A percentile compares a stretch with the other conserved stretches of the same genome.
Conservation (phyloP, 257 asterid species). For the Solanum rostratum region DNA sequence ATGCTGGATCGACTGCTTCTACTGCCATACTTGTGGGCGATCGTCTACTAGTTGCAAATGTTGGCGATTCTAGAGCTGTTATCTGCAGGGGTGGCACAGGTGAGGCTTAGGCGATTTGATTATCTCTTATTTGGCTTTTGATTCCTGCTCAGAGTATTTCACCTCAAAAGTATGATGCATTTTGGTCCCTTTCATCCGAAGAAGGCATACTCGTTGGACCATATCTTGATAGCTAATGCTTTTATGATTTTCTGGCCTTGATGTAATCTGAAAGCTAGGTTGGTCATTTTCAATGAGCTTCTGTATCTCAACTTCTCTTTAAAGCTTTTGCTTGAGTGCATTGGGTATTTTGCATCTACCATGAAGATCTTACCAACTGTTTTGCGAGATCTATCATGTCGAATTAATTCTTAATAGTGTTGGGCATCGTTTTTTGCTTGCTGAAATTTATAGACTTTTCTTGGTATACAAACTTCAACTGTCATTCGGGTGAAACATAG, state of each 20-base stretch:
- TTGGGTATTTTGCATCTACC: neutral
- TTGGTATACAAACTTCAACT: neutral
- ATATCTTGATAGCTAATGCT: neutral
- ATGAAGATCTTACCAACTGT: neutral
- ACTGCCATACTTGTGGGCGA: slow-evolving; percentile 96
- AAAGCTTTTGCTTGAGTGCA: neutral
- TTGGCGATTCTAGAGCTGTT: slow-evolving; percentile 94
- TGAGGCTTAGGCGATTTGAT: slow-evolving; percentile 14
- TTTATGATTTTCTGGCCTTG: neutral
- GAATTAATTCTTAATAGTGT: neutral
- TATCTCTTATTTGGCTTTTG: neutral
- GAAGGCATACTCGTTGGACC: neutral
- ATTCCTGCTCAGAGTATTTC: neutral
- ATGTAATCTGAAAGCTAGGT: neutral
- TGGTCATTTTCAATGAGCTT: neutral
- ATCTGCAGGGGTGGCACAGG: slow-evolving; percentile 86
- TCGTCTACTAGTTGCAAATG: slow-evolving; percentile 87
- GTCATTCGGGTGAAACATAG: neutral
- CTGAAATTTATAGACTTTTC: neutral
- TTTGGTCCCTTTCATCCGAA: neutral
- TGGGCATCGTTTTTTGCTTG: neutral
- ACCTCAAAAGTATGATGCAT: neutral
- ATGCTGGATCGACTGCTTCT: slow-evolving; percentile 99
- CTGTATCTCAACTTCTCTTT: neutral
- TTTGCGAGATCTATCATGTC: neutral